Evolutionary conservation across 192 early-diverging fungal genomes (phyloP).

Genomic region (Podochytrium sp.): DNA sequence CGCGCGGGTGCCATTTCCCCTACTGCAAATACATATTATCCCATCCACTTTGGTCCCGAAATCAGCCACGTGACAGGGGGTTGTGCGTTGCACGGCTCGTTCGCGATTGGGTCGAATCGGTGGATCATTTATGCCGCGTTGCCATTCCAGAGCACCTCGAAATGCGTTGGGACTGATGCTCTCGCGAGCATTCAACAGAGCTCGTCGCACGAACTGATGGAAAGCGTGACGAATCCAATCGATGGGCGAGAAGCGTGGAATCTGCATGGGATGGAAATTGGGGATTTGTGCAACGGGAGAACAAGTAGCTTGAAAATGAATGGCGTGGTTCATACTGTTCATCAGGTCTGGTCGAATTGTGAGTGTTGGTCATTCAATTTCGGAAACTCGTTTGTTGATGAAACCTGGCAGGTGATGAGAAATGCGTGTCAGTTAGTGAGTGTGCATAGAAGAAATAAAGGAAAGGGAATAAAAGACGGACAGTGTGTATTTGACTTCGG

Average conservation of each 20-base stretch:
- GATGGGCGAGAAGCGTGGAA: neutral
- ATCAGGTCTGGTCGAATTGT: neutral
- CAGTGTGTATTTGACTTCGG: neutral
- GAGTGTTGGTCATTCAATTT: too few relatives aligned
- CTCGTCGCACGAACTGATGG: neutral
- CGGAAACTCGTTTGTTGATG: too few relatives aligned
- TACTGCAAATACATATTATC: constrained; percentile 37
- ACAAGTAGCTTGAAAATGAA: neutral
- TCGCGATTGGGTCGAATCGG: neutral
- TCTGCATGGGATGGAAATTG: neutral
- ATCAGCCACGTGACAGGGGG: neutral
- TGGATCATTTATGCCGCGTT: neutral
- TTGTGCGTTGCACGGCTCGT: neutral
- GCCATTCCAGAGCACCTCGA: neutral
- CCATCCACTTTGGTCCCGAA: constrained; percentile 39
- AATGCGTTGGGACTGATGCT: neutral
- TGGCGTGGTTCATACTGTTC: neutral
- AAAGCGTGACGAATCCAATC: neutral
- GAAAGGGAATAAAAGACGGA: neutral
- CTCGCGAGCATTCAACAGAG: neutral
- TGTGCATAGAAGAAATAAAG: neutral
- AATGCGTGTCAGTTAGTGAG: neutral
- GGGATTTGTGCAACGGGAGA: neutral
- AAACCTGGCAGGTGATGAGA: too few relatives aligned
- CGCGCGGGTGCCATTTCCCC: constrained; percentile 23